Base-by-base conservation (phyloP, 805 yeast species). In the Saccharomycopsis lassenensis region DNA sequence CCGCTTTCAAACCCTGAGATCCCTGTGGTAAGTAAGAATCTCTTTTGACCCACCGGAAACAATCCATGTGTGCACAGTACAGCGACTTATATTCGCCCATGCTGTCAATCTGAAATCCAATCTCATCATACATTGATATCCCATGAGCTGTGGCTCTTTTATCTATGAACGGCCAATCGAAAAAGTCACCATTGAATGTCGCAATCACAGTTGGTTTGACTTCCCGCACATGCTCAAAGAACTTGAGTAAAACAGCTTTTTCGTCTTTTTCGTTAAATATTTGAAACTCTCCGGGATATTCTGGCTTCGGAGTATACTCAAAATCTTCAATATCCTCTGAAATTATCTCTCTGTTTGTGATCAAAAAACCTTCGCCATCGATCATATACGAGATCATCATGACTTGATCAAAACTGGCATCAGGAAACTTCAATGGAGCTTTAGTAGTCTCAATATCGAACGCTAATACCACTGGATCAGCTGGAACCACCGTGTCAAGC, bases 321-420 rank as follows among this genome's bases (percentile, higher is more conserved):
- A 91, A 91, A 58, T 91, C 97, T 34, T 82, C 94, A 39, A 91
- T 91, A 56, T 93, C 97, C 54, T 85, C 83, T 5, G 94, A 77
- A 25, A 91, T 87, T 48, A 91, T 85, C 48, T 87, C 95, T 49
- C 99, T 64, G 54, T 91, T 91, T 7, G 97, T 91, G 42, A 91
- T 93, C 26, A 91, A 62, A 52, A 63, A 91, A 25, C 99, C 99
- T 48, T 84, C 94, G 7, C 97, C 98, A 54, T 91, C 98, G 43
- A 91, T 87, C 98, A 93, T 93, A 55, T 91, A 91, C 2, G 98
- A 93, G 34, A 91, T 91, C 98, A 93, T 93, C 96, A 91, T 91
- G 27, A 91, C 71, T 56, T 84, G 93, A 59, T 91, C 99, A 4
- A 81, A 67, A 7, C 79, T 65, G 4, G 95, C 71, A 50, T 85